Evolutionary conservation across 1,284 basidiomycete species (phyloP), one percentile per base, ranked within the genome.

Genomic region (Peniophora sp.): DNA sequence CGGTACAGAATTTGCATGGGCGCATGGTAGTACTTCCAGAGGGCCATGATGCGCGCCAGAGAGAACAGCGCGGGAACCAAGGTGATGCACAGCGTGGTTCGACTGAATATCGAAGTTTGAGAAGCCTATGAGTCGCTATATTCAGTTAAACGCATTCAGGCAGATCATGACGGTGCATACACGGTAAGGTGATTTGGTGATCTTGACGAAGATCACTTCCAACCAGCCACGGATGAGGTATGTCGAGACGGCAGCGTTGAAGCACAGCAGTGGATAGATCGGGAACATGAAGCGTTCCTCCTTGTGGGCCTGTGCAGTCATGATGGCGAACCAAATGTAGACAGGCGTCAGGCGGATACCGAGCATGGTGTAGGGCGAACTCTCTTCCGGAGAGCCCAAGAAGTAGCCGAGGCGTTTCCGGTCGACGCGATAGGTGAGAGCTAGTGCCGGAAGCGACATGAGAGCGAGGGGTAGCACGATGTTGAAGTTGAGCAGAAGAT

Each of bases 231-330:
- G 79, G 14, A 89, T 60, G 32, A 97, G 74, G 69, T 89, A 95
- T 23, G 97, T 59, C 32, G 84, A 74, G 23, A 95, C 85, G 2
- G 92, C 92, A 1, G 93, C 96, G 65, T 98, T 98, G 70, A 99
- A 91, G 65, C 91, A 92, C 49, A 99, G 70, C 44, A 98, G 70
- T 0, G 93, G 87, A 68, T 97, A 99, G 1, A 83, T 86, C 1
- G 97, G 96, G 68, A 86, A 99, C 85, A 99, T 89, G 73, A 99
- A 99, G 22, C 97, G 78, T 65, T 99, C 97, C 68, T 99, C 97
- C 71, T 99, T 99, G 71, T 99, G 97, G 3, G 87, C 70, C 69
- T 99, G 97, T 1, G 74, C 56, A 8, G 81, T 84, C 56, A 99
- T 71, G 56, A 97, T 83, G 2, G 66, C 77, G 46, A 89, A 63